Evolutionary conservation across 148 eudicot species (phyloP).

Genomic region (Rhododendron kiyosumense): DNA sequence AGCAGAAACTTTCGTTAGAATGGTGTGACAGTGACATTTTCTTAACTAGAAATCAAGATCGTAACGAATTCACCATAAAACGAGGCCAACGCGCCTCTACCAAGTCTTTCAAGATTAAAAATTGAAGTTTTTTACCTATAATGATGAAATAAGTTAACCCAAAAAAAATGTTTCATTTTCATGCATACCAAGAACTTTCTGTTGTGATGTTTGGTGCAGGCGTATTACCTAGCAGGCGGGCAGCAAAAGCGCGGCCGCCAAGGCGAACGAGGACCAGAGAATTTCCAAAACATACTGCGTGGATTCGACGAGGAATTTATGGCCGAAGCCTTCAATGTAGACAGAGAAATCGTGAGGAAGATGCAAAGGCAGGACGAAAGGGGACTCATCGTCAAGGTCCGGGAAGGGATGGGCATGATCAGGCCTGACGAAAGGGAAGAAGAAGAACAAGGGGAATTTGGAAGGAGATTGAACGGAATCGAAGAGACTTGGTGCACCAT

Average conservation of each 20-base stretch:
- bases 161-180: not conserved
- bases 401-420: conserved; percentile 20
- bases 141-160: not conserved
- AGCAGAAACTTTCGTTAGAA: not conserved
- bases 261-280: conserved; percentile 8
- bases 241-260: not conserved
- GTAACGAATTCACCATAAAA: not conserved
- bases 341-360: conserved; percentile 28
- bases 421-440: conserved; percentile 16
- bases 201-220: conserved; percentile 18
- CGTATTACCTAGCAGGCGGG: conserved; percentile 60
- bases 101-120: too few species aligned
- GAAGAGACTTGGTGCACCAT: conserved; percentile 51
- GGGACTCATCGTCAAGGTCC: conserved; percentile 39
- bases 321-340: conserved; percentile 46
- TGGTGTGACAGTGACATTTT: not conserved
- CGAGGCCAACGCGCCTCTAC: too few species aligned
- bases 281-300: conserved; percentile 39
- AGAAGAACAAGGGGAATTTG: conserved; percentile 16
- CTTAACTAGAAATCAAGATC: not conserved
- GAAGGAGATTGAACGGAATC: conserved; percentile 26
- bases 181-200: not conserved
- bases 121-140: too few species aligned
- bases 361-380: conserved; percentile 38
- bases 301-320: conserved; percentile 43